Percentiles rank a stretch among this genome's conserved stretches.
These are phyloP conservation scores for Aspergillus heteromorphus DNA, from an alignment of 495 filamentous ascomycete species.

Conservation along the genomic window DNA sequence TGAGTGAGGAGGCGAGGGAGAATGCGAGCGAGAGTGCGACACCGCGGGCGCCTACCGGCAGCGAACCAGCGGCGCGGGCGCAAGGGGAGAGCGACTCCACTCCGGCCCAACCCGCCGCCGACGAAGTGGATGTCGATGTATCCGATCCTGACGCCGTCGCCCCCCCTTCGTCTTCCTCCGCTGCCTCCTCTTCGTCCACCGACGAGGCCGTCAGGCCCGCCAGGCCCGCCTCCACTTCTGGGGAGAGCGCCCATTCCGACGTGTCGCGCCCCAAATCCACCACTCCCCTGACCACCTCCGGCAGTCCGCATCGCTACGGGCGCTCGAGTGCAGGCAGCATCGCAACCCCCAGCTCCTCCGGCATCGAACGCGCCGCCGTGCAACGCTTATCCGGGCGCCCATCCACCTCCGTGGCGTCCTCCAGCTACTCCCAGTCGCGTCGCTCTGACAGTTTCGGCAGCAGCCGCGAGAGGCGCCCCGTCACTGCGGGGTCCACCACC, in stretches of 20 bases:
- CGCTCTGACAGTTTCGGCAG: constrained; percentile 44
- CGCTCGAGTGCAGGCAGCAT: constrained; percentile 12
- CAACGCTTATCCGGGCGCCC: constrained; percentile 39
- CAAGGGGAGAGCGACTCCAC: constrained; percentile 31
- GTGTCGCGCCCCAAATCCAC: constrained; percentile 25
- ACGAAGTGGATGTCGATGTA: constrained; percentile 12
- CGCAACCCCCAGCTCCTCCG: constrained; percentile 14
- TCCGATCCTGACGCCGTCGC: constrained; percentile 18
- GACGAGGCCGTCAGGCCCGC: constrained; percentile 4
- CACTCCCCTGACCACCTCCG: constrained; percentile 20
- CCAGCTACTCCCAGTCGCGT: constrained; percentile 25
- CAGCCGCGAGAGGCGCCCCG: constrained; percentile 44
- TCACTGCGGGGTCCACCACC: constrained; percentile 49
- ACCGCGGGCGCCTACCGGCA: no score
- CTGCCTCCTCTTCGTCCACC: not conserved
- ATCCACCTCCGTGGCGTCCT: constrained; percentile 30
- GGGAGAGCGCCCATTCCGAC: constrained; percentile 35
- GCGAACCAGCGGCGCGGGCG: constrained; percentile 14
- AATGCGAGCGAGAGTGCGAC: no score
- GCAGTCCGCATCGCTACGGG: constrained; percentile 21
- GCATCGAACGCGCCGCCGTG: constrained; percentile 44
- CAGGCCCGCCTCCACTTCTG: constrained; percentile 25
- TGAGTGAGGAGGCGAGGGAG: no score
- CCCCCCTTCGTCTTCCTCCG: constrained; percentile 13
- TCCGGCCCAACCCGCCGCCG: constrained; percentile 18